Evolutionary conservation across 495 filamentous ascomycete genomes (phyloP).

Genomic region (Trichoderma asperelloides): DNA sequence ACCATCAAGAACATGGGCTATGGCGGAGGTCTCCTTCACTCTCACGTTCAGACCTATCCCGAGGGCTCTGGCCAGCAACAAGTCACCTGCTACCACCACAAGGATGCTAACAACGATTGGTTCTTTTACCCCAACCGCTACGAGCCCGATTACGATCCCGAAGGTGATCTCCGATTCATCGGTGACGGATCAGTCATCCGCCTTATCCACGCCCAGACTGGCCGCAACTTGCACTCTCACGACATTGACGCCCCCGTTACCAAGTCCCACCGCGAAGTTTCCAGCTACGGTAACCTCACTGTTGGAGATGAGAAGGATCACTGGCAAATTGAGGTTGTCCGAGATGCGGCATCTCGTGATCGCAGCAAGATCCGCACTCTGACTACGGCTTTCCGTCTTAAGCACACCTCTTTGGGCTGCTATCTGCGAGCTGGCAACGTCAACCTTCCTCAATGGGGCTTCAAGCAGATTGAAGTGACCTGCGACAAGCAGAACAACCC

Average conservation of each 20-base stretch:
- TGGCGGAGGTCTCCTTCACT: slow-evolving; percentile 93
- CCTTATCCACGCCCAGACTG: slow-evolving; percentile 89
- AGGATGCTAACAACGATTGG: slow-evolving; percentile 99
- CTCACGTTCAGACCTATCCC: slow-evolving; percentile 89
- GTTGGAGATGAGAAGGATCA: slow-evolving; percentile 97
- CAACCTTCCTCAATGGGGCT: slow-evolving; percentile 97
- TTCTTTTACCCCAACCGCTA: slow-evolving; percentile 90
- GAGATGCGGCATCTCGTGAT: slow-evolving; percentile 79
- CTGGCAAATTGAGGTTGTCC: slow-evolving; percentile 88
- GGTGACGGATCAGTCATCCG: slow-evolving; percentile 73
- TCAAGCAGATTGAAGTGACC: slow-evolving; percentile 98
- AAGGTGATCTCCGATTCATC: slow-evolving; percentile 54
- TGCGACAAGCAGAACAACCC: slow-evolving; percentile 92
- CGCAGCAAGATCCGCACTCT: slow-evolving; percentile 80
- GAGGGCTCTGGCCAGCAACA: slow-evolving; percentile 94
- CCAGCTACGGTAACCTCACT: slow-evolving; percentile 92
- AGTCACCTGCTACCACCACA: slow-evolving; percentile 98
- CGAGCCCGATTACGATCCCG: slow-evolving; percentile 61
- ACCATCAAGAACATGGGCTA: slow-evolving; percentile 99
- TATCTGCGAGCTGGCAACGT: slow-evolving; percentile 93
- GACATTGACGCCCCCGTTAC: slow-evolving; percentile 77
- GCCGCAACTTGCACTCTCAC: slow-evolving; percentile 94
- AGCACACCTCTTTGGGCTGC: slow-evolving; percentile 74
- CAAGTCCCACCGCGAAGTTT: slow-evolving; percentile 87
- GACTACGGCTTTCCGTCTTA: slow-evolving; percentile 87